Conservation (phyloP, 768 basidiomycete genomes). For the Russula vinacea region DNA sequence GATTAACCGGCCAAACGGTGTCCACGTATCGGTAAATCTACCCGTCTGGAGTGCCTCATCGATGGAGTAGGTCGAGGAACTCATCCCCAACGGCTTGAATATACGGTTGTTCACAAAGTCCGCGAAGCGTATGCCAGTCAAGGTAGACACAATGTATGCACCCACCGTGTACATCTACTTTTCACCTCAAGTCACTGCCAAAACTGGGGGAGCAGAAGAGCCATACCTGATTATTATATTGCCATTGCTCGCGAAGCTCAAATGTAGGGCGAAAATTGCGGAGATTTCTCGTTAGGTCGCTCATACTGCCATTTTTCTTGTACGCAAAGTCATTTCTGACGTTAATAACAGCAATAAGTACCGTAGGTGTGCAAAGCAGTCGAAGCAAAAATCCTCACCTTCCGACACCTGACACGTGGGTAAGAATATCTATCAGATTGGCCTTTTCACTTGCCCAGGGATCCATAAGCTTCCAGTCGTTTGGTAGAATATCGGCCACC, state of each 20-base stretch:
- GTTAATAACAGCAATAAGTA: not conserved
- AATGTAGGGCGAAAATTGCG: constrained; percentile 37
- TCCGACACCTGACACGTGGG: constrained; percentile 43
- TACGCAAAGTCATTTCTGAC: constrained; percentile 20
- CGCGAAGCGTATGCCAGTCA: constrained; percentile 37
- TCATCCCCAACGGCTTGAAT: constrained; percentile 43
- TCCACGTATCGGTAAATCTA: constrained; percentile 39
- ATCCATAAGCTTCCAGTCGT: constrained; percentile 43
- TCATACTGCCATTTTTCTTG: not conserved
- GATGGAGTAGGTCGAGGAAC: constrained; percentile 40
- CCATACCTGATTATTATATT: constrained; percentile 42
- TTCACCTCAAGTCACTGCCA: not conserved
- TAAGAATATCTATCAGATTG: constrained; percentile 40
- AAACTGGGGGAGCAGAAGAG: not conserved
- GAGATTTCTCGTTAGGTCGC: constrained; percentile 30
- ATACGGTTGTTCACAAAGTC: constrained; percentile 46
- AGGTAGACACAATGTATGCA: constrained; percentile 38
- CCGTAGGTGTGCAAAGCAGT: not conserved
- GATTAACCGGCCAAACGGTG: constrained; percentile 37
- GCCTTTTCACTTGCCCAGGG: constrained; percentile 40
- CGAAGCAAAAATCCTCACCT: constrained; percentile 32
- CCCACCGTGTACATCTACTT: constrained; percentile 42
- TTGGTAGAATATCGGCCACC: constrained; percentile 38
- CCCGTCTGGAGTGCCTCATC: constrained; percentile 37
- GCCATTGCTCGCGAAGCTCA: constrained; percentile 41